Conservation (phyloP, 176 grass and related monocot species). For the Triticum urartu region DNA sequence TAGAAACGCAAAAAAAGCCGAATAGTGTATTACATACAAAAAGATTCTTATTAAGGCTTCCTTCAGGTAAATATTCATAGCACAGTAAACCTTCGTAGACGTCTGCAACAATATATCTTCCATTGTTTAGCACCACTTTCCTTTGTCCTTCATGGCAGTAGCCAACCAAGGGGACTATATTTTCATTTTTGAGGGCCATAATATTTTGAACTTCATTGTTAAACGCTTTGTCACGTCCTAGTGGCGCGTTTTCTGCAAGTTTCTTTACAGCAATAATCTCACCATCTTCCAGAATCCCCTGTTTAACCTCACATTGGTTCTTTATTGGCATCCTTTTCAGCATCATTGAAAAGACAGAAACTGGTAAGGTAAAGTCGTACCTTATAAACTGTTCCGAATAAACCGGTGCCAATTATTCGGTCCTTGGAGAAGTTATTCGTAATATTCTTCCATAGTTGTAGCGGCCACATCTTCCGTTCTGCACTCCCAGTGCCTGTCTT, state of each 20-base stretch:
- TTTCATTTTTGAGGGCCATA: neutral
- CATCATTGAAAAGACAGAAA: neutral
- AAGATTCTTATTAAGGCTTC: slow-evolving; percentile 18
- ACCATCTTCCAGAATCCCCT: slow-evolving; percentile 1
- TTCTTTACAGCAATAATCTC: neutral
- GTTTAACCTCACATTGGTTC: neutral
- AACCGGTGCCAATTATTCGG: accelerated
- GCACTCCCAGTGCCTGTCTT: too few relatives aligned
- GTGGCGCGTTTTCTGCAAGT: neutral
- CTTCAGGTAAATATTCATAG: slow-evolving; percentile 22
- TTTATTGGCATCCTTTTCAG: neutral
- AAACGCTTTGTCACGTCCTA: neutral
- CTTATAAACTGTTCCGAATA: neutral
- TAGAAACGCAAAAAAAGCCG: neutral
- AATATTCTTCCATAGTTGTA: too few relatives aligned
- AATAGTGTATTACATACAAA: slow-evolving; percentile 2
- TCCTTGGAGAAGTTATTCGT: neutral
- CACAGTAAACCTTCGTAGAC: neutral
- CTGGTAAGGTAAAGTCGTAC: neutral
- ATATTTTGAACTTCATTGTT: neutral
- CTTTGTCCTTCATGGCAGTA: slow-evolving; percentile 13
- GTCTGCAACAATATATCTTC: slow-evolving; percentile 17
- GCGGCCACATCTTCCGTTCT: too few relatives aligned
- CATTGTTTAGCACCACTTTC: slow-evolving; percentile 4
- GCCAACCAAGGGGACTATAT: neutral